Evolutionary conservation across 805 yeast species (phyloP).

Genomic region (Ogataea pini): DNA sequence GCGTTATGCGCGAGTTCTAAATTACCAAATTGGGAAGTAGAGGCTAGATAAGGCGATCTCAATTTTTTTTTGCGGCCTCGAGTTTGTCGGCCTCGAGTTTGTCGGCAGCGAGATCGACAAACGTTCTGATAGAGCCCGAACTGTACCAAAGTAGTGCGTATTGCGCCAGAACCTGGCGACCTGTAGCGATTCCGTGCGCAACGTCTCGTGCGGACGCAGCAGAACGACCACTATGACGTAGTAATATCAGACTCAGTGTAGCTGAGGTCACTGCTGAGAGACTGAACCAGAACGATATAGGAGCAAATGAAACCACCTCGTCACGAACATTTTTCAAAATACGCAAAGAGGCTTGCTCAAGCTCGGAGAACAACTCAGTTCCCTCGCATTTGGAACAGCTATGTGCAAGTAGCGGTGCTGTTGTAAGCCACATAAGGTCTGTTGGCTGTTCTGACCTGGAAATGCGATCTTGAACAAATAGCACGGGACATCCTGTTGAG

Average conservation of each 20-base stretch:
- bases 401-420: conserved; percentile 19
- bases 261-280: conserved; percentile 9
- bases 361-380: neutral
- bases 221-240: neutral
- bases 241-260: conserved; percentile 8
- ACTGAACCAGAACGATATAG: conserved; percentile 12
- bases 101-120: conserved; percentile 6
- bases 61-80: neutral
- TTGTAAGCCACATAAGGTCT: conserved; percentile 12
- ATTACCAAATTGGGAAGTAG: neutral
- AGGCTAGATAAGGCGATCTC: neutral
- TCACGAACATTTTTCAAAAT: neutral
- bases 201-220: neutral
- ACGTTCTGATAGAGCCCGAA: neutral
- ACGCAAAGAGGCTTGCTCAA: conserved; percentile 7
- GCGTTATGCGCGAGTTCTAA: neutral
- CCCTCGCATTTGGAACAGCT: conserved; percentile 13
- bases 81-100: too few species aligned
- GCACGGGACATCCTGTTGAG: conserved; percentile 12
- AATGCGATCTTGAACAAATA: neutral
- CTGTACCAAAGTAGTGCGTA: conserved; percentile 7
- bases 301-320: neutral
- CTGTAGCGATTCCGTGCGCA: conserved; percentile 5
- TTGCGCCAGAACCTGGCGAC: conserved; percentile 9
- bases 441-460: neutral